A percentile compares a stretch with the other conserved stretches of the same genome.
phyloP scores from a whole-genome alignment of 208 protist genomes.

The Crithidia acanthocephali region DNA sequence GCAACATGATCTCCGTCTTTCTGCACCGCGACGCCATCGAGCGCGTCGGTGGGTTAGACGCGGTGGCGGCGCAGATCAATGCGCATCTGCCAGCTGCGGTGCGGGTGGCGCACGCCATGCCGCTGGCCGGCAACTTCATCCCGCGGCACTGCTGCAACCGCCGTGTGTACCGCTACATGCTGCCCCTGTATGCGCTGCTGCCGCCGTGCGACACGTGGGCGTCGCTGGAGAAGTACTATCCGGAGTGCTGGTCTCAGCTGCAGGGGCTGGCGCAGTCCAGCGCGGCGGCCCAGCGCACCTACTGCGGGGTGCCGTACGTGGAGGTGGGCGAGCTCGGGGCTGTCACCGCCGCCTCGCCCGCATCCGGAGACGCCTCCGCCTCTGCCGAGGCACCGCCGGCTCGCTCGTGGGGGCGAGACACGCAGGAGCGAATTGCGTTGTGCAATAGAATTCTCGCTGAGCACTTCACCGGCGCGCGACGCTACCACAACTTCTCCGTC shows the following conservation, averaged over 20 bases:
- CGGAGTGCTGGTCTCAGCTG: slow-evolving; percentile 23
- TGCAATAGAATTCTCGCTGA: slow-evolving; percentile 55
- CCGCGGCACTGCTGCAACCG: slow-evolving; percentile 79
- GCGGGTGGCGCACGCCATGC: slow-evolving; percentile 55
- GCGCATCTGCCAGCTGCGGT: slow-evolving; percentile 43
- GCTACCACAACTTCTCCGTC: slow-evolving; percentile 90
- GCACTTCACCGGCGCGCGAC: slow-evolving; percentile 66
- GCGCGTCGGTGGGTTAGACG: slow-evolving; percentile 30
- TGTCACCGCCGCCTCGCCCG: not conserved
- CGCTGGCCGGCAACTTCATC: slow-evolving; percentile 72
- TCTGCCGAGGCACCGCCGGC: not conserved
- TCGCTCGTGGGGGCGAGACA: slow-evolving; percentile 31
- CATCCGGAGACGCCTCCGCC: not conserved
- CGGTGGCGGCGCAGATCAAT: slow-evolving; percentile 44
- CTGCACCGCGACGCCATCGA: slow-evolving; percentile 43
- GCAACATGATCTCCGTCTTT: slow-evolving; percentile 82
- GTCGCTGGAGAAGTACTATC: slow-evolving; percentile 36
- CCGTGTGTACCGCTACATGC: slow-evolving; percentile 81
- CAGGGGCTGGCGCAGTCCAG: slow-evolving; percentile 6
- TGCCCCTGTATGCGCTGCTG: slow-evolving; percentile 81
- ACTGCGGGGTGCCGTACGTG: slow-evolving; percentile 24
- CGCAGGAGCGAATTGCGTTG: slow-evolving; percentile 30
- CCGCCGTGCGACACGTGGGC: slow-evolving; percentile 67
- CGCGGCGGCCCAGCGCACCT: slow-evolving; percentile 1
- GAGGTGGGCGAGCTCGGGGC: slow-evolving; percentile 10